A percentile compares a stretch with the other conserved stretches of the same genome.
phyloP scores from a whole-genome alignment of 768 basidiomycete genomes.

The Russula virescens region DNA sequence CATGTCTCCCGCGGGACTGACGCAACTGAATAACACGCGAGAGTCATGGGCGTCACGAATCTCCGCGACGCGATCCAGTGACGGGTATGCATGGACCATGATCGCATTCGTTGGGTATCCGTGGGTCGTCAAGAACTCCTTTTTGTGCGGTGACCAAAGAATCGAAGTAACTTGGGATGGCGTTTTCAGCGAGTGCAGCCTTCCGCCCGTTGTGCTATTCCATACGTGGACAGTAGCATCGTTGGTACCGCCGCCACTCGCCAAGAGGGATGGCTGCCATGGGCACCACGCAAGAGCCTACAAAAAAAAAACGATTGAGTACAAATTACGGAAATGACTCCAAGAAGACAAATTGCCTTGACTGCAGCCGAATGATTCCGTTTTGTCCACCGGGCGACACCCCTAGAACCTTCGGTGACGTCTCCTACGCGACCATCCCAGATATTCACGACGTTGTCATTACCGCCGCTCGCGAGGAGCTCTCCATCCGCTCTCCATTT shows the following conservation, averaged over 20 bases:
- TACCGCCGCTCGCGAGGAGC: conserved; percentile 93
- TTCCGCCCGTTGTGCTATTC: conserved; percentile 89
- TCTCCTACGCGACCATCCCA: conserved; percentile 74
- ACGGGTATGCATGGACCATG: conserved; percentile 82
- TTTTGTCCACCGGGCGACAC: conserved; percentile 83
- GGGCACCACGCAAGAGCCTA: conserved; percentile 97
- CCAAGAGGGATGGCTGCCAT: conserved; percentile 54
- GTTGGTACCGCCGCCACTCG: conserved; percentile 56
- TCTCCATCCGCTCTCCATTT: conserved; percentile 71
- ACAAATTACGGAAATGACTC: not conserved
- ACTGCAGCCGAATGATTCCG: conserved; percentile 87
- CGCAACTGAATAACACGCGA: conserved; percentile 76
- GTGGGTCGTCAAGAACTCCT: conserved; percentile 89
- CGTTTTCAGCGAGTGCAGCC: conserved; percentile 80
- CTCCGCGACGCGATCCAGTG: conserved; percentile 72
- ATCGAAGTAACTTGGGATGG: conserved; percentile 90
- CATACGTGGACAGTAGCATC: conserved; percentile 88
- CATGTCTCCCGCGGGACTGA: conserved; percentile 86
- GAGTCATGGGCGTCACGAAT: conserved; percentile 93
- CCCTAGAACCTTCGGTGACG: conserved; percentile 41
- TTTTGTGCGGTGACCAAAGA: conserved; percentile 79
- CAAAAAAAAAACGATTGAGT: not conserved
- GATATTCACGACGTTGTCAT: conserved; percentile 97
- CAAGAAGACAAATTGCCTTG: conserved; percentile 39
- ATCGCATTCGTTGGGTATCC: conserved; percentile 87